Base-by-base conservation (phyloP, 371 early-diverging fungal genomes). In the Haplosporangium sp. region DNA sequence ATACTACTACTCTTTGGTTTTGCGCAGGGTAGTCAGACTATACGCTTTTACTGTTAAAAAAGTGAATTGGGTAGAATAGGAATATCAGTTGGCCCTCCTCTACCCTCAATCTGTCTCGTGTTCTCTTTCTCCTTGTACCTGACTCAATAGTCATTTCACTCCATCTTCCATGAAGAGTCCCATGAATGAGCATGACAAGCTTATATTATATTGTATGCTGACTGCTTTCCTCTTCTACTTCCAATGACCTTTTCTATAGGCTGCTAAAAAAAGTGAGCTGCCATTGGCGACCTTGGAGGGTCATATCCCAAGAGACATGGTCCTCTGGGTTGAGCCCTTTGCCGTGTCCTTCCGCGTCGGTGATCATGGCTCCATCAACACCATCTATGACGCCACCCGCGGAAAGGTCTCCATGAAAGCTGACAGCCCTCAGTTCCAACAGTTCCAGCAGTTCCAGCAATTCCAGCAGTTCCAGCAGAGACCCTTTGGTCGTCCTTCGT, bases 301-400 rank as follows among this genome's bases (percentile, higher is more conserved):
- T 8, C 77, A 83, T 48, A 67, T 93, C 41, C 94, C 94, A 42
- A 88, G 86, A 47, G 94, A 93, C 70, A 80, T 92, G 41, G 89
- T 92, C 36, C 64, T 94, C 20, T 94, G 94, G 94, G 86, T 91
- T 63, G 94, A 94, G 76, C 94, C 94, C 23, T 86, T 83, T 64
- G 82, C 72, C 47, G 93, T 93, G 7, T 86, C 90, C 13, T 94
- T 91, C 83, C 83, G 91, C 18, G 86, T 90, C 45, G 93, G 94
- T 38, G 94, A 94, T 74, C 86, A 89, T 62, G 90, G 91, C 13
- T 83, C 85, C 36, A 83, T 91, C 59, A 85, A 87, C 81, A 88
- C 89, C 23, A 73, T 93, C 18, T 93, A 87, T 69, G 90, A 92
- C 74, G 82, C 88, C 41, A 81, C 89, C 62, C 84, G 87, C 52